A percentile compares a stretch with the other conserved stretches of the same genome.
Evolutionary conservation across 169 alveolate species (phyloP).

Genomic region (Plasmodium coatneyi): DNA sequence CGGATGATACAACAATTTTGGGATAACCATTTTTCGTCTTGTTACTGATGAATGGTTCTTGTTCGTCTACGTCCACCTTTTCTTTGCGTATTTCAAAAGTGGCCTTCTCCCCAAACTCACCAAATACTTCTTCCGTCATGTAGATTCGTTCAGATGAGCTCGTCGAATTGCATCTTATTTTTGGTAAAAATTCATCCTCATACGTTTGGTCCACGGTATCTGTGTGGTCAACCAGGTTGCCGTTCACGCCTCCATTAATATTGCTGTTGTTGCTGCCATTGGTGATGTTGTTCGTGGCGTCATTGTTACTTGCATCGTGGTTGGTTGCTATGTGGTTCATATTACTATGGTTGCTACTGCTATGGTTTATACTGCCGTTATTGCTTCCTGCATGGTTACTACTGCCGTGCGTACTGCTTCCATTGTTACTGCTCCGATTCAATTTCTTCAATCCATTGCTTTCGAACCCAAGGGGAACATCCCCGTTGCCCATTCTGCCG

Average conservation of each 20-base stretch:
- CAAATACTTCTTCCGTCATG: slow-evolving; percentile 10
- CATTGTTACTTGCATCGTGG: background rate
- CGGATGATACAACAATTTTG: background rate
- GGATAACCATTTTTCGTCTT: background rate
- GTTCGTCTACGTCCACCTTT: background rate
- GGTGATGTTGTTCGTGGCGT: background rate
- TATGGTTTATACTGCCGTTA: background rate
- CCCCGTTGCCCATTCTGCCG: background rate
- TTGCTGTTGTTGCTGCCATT: background rate
- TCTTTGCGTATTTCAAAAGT: background rate
- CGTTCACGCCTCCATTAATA: background rate
- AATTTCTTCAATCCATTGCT: background rate
- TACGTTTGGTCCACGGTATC: background rate
- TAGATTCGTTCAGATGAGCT: slow-evolving; percentile 3
- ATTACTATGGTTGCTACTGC: background rate
- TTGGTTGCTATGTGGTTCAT: background rate
- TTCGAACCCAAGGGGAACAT: background rate
- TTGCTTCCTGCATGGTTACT: background rate
- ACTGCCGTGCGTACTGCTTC: background rate
- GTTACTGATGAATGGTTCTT: background rate
- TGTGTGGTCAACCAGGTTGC: background rate
- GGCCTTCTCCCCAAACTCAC: background rate
- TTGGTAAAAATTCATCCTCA: background rate
- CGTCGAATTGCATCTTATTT: slow-evolving; percentile 5
- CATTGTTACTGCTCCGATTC: background rate